Percentiles rank a stretch among this genome's conserved stretches.
These are phyloP conservation scores for Plasmodium gonderi DNA, from an alignment of 169 alveolate species.

Conservation along the genomic window DNA sequence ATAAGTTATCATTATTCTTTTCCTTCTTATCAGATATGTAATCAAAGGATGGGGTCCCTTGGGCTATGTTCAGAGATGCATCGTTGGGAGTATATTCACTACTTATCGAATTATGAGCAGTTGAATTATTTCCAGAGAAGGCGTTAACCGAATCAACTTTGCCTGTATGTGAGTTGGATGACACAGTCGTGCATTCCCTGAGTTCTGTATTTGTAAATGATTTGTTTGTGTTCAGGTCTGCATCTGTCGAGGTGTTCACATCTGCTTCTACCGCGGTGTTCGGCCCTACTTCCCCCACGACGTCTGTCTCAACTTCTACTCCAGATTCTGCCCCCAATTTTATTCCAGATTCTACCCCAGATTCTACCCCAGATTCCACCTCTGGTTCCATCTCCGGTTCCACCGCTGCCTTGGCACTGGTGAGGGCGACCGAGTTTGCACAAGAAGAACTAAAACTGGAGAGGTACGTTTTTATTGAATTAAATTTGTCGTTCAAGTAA, in stretches of 20 bases:
- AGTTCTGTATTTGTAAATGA: neutral
- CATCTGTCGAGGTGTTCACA: neutral
- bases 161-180: neutral
- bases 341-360: neutral
- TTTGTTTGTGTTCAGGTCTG: neutral
- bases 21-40: neutral
- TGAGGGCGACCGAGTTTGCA: neutral
- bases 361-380: neutral
- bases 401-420: neutral
- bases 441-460: conserved; percentile 14
- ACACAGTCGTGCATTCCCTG: neutral
- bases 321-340: neutral
- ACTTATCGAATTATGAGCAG: neutral
- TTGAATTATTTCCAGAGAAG: neutral
- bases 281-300: neutral
- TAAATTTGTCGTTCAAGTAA: conserved; percentile 39
- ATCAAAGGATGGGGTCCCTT: too few relatives aligned
- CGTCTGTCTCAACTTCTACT: neutral
- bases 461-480: conserved; percentile 28
- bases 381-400: neutral
- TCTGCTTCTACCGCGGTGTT: neutral
- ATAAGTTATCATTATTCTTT: neutral
- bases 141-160: conserved; percentile 5
- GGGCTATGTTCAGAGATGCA: too few relatives aligned
- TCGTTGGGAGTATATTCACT: neutral